These are phyloP conservation scores for Blastocrithidia nonstop DNA, from an alignment of 208 protist genomes.

Conservation along the genomic window DNA sequence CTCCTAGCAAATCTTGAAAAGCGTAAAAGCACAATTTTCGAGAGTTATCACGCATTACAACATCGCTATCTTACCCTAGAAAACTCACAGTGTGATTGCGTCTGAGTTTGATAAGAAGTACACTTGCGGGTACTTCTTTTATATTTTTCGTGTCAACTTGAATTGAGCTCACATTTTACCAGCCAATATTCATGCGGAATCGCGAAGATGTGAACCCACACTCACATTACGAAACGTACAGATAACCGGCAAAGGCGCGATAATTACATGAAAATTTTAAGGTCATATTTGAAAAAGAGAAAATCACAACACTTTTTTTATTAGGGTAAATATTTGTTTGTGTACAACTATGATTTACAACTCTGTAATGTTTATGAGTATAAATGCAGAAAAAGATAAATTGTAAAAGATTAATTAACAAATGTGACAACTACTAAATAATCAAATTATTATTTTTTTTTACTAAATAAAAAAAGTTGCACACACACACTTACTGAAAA, in stretches of 20 bases:
- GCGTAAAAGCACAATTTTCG: conserved; percentile 56
- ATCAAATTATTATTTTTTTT: background rate
- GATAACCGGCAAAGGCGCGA: conserved; percentile 42
- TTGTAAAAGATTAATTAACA: background rate
- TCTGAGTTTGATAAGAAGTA: conserved; percentile 39
- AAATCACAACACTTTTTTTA: background rate
- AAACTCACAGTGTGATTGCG: conserved; percentile 7
- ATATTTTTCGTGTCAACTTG: conserved; percentile 52
- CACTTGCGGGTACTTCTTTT: conserved; percentile 46
- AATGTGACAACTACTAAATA: background rate
- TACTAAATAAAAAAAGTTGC: background rate
- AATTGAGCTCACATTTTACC: conserved; percentile 45
- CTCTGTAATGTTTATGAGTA: conserved; percentile 3
- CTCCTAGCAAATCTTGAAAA: conserved; percentile 62
- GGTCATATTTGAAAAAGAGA: conserved; percentile 6
- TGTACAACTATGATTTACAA: background rate
- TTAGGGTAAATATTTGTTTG: background rate
- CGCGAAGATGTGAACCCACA: conserved; percentile 41
- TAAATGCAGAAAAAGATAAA: background rate
- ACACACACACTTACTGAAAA: conserved; percentile 1
- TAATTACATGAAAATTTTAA: conserved; percentile 45
- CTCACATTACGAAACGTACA: conserved; percentile 22
- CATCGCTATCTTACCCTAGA: conserved; percentile 4
- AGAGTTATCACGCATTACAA: conserved; percentile 7
- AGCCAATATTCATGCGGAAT: conserved; percentile 37